These are phyloP conservation scores for Entomortierella parvispora DNA, from an alignment of 192 early-diverging fungal genomes.

Conservation along the genomic window DNA sequence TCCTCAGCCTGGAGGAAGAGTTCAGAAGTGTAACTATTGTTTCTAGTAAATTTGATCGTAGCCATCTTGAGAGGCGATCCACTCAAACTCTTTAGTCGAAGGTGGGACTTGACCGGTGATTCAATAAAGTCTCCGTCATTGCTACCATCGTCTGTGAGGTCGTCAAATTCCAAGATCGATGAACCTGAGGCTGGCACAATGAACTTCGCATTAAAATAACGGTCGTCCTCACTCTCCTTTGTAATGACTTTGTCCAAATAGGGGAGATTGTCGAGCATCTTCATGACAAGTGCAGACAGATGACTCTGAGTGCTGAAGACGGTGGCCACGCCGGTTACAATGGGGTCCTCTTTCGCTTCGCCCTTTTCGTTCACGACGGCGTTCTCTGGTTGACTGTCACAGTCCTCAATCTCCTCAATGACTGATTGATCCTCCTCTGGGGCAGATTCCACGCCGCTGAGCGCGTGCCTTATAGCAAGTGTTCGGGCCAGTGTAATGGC, in stretches of 20 bases:
- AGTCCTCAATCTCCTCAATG: too few species aligned
- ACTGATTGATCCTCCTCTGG: too few species aligned
- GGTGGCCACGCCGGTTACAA: too few species aligned
- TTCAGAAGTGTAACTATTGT: too few species aligned
- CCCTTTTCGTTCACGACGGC: too few species aligned
- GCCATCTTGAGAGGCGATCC: neutral
- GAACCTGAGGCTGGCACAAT: neutral
- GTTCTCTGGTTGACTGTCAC: too few species aligned
- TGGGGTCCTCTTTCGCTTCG: too few species aligned
- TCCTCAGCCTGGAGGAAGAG: too few species aligned
- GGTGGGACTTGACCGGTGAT: conserved; percentile 1
- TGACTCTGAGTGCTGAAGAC: neutral
- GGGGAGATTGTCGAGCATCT: neutral
- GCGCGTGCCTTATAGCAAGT: too few species aligned
- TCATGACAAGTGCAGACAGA: neutral
- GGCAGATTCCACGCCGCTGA: too few species aligned
- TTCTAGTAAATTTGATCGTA: neutral
- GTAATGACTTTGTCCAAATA: neutral
- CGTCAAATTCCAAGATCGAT: neutral
- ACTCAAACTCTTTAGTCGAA: neutral
- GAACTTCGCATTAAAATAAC: neutral
- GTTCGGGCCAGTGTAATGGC: too few species aligned
- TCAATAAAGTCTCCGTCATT: neutral
- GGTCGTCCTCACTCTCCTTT: neutral
- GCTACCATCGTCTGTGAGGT: neutral